phyloP scores from a whole-genome alignment of 2,329 filamentous ascomycete species.

The Pseudopyrenochaeta lycopersici region DNA sequence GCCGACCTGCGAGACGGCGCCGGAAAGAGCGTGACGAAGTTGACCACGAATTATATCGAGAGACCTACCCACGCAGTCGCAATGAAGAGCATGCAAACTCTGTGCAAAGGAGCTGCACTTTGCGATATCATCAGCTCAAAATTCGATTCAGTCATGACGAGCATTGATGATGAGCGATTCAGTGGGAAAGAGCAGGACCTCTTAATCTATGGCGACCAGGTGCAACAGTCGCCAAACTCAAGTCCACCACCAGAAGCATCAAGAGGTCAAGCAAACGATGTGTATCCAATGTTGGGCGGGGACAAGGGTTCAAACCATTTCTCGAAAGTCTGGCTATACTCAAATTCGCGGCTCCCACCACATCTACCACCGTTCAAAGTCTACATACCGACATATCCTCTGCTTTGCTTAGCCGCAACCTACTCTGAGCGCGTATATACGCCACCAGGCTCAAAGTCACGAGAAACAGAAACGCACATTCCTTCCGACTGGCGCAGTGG shows the following conservation, averaged over 20 bases:
- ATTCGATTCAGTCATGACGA: slow-evolving; percentile 74
- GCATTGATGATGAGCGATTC: slow-evolving; percentile 72
- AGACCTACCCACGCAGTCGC: slow-evolving; percentile 37
- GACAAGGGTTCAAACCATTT: slow-evolving; percentile 58
- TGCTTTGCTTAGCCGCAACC: slow-evolving; percentile 80
- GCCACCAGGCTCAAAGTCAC: slow-evolving; percentile 58
- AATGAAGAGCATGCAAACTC: slow-evolving; percentile 46
- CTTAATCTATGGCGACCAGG: slow-evolving; percentile 31
- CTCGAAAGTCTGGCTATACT: slow-evolving; percentile 79
- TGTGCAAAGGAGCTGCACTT: slow-evolving; percentile 54
- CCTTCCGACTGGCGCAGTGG: slow-evolving; percentile 75
- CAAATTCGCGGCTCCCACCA: slow-evolving; percentile 76
- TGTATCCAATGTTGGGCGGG: slow-evolving; percentile 20
- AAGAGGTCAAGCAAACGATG: slow-evolving; percentile 20
- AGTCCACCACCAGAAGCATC: slow-evolving; percentile 23
- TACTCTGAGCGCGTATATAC: slow-evolving; percentile 81
- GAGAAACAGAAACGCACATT: slow-evolving; percentile 74
- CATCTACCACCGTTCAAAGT: slow-evolving; percentile 73
- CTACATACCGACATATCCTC: slow-evolving; percentile 78
- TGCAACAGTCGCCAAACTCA: slow-evolving; percentile 20
- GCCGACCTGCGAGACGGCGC: slow-evolving; percentile 38
- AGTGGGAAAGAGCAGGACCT: slow-evolving; percentile 64
- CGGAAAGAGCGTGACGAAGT: slow-evolving; percentile 32
- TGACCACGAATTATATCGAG: slow-evolving; percentile 42
- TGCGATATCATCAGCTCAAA: slow-evolving; percentile 69